A percentile compares a stretch with the other conserved stretches of the same genome.
Conservation (phyloP, 139 green algal species). For the Astrephomene gubernaculifera region DNA sequence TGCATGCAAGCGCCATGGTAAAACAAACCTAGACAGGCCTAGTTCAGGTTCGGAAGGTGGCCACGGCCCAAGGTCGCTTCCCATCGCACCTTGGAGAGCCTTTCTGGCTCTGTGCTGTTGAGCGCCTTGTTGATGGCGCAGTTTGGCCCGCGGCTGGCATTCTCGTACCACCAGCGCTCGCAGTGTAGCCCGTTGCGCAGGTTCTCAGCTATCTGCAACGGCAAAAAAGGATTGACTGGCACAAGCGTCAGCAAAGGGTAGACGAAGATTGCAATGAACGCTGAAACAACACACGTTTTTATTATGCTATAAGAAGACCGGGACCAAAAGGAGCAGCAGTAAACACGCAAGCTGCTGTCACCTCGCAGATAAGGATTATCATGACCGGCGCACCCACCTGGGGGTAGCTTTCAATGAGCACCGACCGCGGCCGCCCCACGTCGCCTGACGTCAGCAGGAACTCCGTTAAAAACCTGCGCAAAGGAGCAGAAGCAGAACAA, state of each 20-base stretch:
- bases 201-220: not conserved
- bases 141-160: slow-evolving; percentile 9
- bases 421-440: slow-evolving; percentile 29
- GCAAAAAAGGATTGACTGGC: not conserved
- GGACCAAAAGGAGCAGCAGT: too few relatives aligned
- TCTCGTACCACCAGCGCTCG: slow-evolving; percentile 46
- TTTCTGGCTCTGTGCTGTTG: not conserved
- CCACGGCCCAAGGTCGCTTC: too few relatives aligned
- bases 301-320: too few relatives aligned
- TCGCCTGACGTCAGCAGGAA: slow-evolving; percentile 47
- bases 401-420: slow-evolving; percentile 39
- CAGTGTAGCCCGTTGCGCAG: slow-evolving; percentile 7
- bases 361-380: too few relatives aligned
- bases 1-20: too few relatives aligned
- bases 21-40: too few relatives aligned
- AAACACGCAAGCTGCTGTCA: too few relatives aligned
- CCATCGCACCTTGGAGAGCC: not conserved
- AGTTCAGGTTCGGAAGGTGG: too few relatives aligned
- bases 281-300: too few relatives aligned
- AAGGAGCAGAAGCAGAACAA: too few relatives aligned
- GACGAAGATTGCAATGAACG: too few relatives aligned
- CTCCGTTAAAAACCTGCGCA: slow-evolving; percentile 15
- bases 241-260: too few relatives aligned
- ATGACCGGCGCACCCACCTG: slow-evolving; percentile 31
- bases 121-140: slow-evolving; percentile 10